phyloP scores from a whole-genome alignment of 805 yeast genomes.

The Cyberlindnera maclurae region DNA sequence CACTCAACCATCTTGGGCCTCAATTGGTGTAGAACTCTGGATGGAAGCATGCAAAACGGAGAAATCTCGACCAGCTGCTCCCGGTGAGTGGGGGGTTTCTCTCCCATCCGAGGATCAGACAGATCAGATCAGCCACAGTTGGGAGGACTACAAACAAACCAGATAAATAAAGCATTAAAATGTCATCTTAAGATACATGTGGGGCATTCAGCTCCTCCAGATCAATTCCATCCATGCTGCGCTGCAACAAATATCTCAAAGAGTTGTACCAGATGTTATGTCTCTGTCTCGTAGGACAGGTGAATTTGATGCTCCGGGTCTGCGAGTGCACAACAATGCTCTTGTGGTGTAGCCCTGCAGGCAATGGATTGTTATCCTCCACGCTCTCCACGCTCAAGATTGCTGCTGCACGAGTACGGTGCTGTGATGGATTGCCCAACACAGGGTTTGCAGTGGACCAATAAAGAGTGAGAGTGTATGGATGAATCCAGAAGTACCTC shows the following conservation, averaged over 20 bases:
- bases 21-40: conserved; percentile 10
- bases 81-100: no score
- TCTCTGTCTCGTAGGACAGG: conserved; percentile 81
- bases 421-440: conserved; percentile 54
- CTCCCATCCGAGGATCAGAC: no score
- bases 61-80: no score
- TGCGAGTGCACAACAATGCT: conserved; percentile 71
- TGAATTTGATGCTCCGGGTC: conserved; percentile 57
- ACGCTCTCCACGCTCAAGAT: conserved; percentile 74
- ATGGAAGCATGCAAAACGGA: background rate
- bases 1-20: conserved; percentile 44
- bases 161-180: no score
- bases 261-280: conserved; percentile 92
- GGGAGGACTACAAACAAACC: no score
- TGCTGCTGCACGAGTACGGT: conserved; percentile 71
- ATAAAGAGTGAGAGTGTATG: conserved; percentile 81
- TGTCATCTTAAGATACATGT: no score
- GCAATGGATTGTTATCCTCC: conserved; percentile 78
- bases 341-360: conserved; percentile 83
- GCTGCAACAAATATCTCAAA: conserved; percentile 62
- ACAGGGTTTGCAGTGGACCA: conserved; percentile 86
- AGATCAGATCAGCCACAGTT: no score
- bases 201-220: conserved; percentile 24
- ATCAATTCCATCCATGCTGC: conserved; percentile 53
- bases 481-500: conserved; percentile 94